Evolutionary conservation across 805 yeast species (phyloP), one percentile per base, ranked within the genome.

Genomic region (Yarrowia porcina): DNA sequence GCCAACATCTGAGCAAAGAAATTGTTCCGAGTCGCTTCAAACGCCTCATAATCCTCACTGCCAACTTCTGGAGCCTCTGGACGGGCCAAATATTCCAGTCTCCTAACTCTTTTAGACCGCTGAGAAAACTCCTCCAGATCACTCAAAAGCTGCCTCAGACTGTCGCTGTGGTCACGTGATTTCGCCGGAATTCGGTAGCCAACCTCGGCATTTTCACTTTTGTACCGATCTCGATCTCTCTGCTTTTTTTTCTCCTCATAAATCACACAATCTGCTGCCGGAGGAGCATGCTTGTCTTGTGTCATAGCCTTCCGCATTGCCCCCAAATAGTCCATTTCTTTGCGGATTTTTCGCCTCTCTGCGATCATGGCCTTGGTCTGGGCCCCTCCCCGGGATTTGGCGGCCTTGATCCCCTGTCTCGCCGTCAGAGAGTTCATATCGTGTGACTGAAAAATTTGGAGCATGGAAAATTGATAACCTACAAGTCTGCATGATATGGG

Each of bases 1-100:
- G 62, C 52, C 30, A 57, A 21, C 33, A 42, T 30, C 25, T 42
- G 50, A 4, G 62, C 62, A 12, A n/a, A 57, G 21, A 57, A 17
- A 39, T 42, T 57, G 52, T 42, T 30, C 3, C 27, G 28, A 0
- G 25, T 23, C 25, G 39, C 42, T 23, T 42, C 23, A 21, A 12
- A 23, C 0, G 33, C 33, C 41, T 41, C 33, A 10, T 32, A 42
- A 18, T 57, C 61, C 3, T 18, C 3, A 18, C 21, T 30, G 52
- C 32, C 41, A 13, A 10, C 27, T n/a, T 27, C 30, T 1, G 44
- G 47, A 13, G 33, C 44, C n/a, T 1, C n/a, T 5, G 44, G 61
- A 15, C 47, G 44, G 4, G n/a, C 13, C 15, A 54, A 12, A 38
- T 38, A 36, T n/a, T n/a, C n/a, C n/a, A n/a, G n/a, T n/a, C n/a